These are phyloP conservation scores for Auriscalpium vulgare DNA, from an alignment of 768 basidiomycete species.

Conservation along the genomic window DNA sequence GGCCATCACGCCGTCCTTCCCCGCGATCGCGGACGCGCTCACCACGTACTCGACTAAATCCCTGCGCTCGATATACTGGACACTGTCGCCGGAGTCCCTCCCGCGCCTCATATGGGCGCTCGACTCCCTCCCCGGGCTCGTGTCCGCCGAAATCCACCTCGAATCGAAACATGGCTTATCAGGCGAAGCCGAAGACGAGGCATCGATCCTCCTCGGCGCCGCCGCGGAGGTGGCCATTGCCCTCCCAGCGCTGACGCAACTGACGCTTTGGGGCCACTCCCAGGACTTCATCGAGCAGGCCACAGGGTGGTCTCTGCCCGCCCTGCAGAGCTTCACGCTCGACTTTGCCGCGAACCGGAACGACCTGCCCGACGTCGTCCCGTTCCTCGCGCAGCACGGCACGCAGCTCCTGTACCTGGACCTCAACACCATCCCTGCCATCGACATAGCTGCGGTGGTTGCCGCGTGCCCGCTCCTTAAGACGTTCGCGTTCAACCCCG, in stretches of 20 bases:
- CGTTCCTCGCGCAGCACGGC: conserved; percentile 57
- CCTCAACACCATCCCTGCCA: conserved; percentile 45
- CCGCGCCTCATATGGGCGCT: conserved; percentile 70
- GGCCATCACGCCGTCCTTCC: conserved; percentile 52
- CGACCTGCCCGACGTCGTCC: conserved; percentile 50
- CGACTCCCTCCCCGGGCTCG: conserved; percentile 48
- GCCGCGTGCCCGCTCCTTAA: conserved; percentile 55
- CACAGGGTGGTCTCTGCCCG: conserved; percentile 55
- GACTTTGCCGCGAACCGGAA: conserved; percentile 37
- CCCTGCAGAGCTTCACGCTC: conserved; percentile 49
- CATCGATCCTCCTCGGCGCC: conserved; percentile 45
- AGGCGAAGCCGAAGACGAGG: conserved; percentile 25
- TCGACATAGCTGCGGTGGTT: conserved; percentile 53
- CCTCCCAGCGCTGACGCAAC: conserved; percentile 51
- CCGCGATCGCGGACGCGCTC: conserved; percentile 57
- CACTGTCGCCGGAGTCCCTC: conserved; percentile 44
- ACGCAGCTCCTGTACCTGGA: conserved; percentile 54
- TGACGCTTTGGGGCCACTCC: conserved; percentile 52
- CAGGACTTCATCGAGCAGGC: conserved; percentile 66
- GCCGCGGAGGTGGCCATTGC: conserved; percentile 47
- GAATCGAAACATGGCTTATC: neutral
- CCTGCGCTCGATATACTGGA: conserved; percentile 56
- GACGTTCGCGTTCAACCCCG: conserved; percentile 66
- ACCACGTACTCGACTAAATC: conserved; percentile 39
- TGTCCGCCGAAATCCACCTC: conserved; percentile 51